Base-by-base conservation (phyloP, 306 rosid species). In the Castanea sativa region DNA sequence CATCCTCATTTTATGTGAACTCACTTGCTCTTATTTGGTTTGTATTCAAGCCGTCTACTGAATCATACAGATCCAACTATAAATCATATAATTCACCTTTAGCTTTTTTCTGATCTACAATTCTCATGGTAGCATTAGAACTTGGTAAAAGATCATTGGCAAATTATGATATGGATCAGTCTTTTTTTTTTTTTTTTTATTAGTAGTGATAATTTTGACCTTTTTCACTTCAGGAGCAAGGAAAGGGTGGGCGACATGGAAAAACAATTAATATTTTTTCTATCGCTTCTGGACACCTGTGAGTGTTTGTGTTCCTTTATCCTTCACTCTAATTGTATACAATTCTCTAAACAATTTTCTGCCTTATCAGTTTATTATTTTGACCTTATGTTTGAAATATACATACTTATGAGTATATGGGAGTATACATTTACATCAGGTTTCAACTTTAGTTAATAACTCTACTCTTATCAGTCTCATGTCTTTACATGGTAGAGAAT, bases 201-300 rank as follows among this genome's bases (percentile, higher is more conserved):
- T 49, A 21, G 19, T n/a, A 9, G 23, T 84, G 51, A 74, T 71
- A 55, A 71, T 19, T 33, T 63, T 69, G 61, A 64, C n/a, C 75
- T 55, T 74, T 80, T 53, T 65, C 45, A 75, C 38, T 57, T 63
- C 61, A 95, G 99, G 96, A 87, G 81, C 83, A 85, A 64, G 87
- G 85, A 71, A 88, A 49, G 82, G 91, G 85, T 69, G 87, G 93
- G 76, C 93, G 98, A 16, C 89, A 41, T 74, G 99, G 99, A 65
- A 93, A 88, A 86, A 88, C 94, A 19, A 96, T 96, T 79, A 93
- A 93, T 81, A 93, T 93, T 25, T 96, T 96, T 77, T 96, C 99
- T 78, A 91, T 96, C 76, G 99, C 99, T 77, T 96, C 99, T 61
- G 98, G 99, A 68, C 99, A 96, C 87, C 84, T 96, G 99, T 96